phyloP scores from a whole-genome alignment of 116 monocot species.

The Trichopus zeylanicus region DNA sequence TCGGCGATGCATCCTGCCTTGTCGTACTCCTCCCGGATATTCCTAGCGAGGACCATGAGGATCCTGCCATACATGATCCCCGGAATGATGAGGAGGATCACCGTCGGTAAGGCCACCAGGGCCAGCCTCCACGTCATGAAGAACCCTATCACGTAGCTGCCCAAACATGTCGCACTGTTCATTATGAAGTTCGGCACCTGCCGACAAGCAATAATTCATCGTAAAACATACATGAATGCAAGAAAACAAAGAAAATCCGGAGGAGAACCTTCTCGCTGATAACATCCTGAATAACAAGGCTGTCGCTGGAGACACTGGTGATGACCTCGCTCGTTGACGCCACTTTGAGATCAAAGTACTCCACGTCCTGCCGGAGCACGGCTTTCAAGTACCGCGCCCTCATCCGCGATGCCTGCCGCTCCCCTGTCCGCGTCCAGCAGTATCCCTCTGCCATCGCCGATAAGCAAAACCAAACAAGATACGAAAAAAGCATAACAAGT shows the following conservation, averaged over 20 bases:
- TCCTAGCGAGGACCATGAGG: slow-evolving; percentile 6
- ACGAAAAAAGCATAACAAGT: neutral
- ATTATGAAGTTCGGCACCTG: slow-evolving; percentile 13
- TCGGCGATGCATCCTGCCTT: neutral
- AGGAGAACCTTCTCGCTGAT: slow-evolving; percentile 64
- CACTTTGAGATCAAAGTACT: slow-evolving; percentile 75
- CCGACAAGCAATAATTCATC: neutral
- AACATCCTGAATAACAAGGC: slow-evolving; percentile 81
- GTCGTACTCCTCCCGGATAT: slow-evolving; percentile 2
- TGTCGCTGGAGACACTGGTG: slow-evolving; percentile 85
- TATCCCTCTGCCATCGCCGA: slow-evolving; percentile 49
- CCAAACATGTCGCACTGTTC: slow-evolving; percentile 2
- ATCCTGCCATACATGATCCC: slow-evolving; percentile 10
- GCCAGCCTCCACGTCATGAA: slow-evolving; percentile 8
- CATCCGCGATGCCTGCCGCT: slow-evolving; percentile 79
- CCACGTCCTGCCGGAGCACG: slow-evolving; percentile 75
- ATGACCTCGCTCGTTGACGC: slow-evolving; percentile 67
- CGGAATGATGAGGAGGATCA: slow-evolving; percentile 1
- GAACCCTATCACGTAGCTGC: slow-evolving; percentile 8
- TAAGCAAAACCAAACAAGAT: neutral
- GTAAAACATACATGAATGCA: neutral
- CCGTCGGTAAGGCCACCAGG: slow-evolving; percentile 3
- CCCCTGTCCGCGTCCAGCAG: slow-evolving; percentile 84
- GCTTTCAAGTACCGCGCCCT: slow-evolving; percentile 63
- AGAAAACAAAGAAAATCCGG: too few relatives aligned